Percentiles rank a stretch among this genome's conserved stretches.
phyloP scores from a whole-genome alignment of 495 filamentous ascomycete species.

The Podospora appendiculata region DNA sequence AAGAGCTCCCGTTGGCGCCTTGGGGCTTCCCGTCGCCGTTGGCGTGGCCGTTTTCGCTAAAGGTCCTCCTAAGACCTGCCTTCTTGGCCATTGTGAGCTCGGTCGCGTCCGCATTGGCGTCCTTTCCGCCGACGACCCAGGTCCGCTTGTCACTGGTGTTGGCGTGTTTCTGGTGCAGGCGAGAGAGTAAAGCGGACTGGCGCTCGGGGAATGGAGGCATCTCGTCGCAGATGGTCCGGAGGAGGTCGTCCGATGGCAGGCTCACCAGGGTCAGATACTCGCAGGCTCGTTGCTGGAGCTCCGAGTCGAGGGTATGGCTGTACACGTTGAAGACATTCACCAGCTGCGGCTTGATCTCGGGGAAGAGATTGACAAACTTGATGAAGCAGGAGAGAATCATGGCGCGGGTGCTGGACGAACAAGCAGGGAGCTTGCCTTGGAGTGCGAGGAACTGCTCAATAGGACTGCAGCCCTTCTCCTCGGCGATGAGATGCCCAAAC shows the following conservation, averaged over 20 bases:
- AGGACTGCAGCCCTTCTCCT: slow-evolving; percentile 83
- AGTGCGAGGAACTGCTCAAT: slow-evolving; percentile 97
- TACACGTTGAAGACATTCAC: slow-evolving; percentile 84
- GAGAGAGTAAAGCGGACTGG: slow-evolving; percentile 81
- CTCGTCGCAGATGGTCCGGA: slow-evolving; percentile 95
- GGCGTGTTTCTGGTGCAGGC: slow-evolving; percentile 88
- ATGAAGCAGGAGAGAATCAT: slow-evolving; percentile 93
- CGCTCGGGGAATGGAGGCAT: slow-evolving; percentile 99
- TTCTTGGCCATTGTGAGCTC: slow-evolving; percentile 79
- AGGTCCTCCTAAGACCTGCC: slow-evolving; percentile 77
- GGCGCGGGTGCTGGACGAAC: slow-evolving; percentile 79
- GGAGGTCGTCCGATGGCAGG: slow-evolving; percentile 79
- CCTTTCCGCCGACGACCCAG: slow-evolving; percentile 92
- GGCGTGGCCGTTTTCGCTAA: slow-evolving; percentile 52
- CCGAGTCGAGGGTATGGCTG: slow-evolving; percentile 90
- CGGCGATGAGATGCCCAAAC: slow-evolving; percentile 97
- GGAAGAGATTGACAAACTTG: slow-evolving; percentile 98
- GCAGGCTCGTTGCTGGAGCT: slow-evolving; percentile 92
- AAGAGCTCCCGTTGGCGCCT: slow-evolving; percentile 46
- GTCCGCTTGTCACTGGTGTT: slow-evolving; percentile 88
- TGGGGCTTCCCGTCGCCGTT: slow-evolving; percentile 48
- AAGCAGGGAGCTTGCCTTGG: slow-evolving; percentile 81
- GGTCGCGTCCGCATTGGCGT: slow-evolving; percentile 73
- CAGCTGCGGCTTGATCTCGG: slow-evolving; percentile 95
- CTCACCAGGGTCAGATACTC: slow-evolving; percentile 88